phyloP scores from a whole-genome alignment of 441 rosid genomes.

The Populus hybrid region DNA sequence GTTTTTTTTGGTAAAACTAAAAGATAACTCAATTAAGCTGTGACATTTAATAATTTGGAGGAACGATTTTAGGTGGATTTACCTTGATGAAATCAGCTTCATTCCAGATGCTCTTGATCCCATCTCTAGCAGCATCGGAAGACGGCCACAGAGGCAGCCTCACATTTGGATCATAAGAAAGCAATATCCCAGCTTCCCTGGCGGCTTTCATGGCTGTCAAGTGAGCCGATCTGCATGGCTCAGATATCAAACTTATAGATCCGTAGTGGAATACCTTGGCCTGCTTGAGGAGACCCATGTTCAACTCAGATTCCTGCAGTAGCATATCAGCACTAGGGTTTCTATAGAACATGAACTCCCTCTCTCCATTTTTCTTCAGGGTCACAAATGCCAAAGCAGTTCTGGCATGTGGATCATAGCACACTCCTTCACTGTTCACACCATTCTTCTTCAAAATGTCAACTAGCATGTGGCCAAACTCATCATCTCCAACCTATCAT shows the following conservation, averaged over 20 bases:
- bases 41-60: neutral
- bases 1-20: too few species aligned
- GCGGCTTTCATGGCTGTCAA: slow-evolving; percentile 76
- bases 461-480: slow-evolving; percentile 75
- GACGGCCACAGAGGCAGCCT: slow-evolving; percentile 75
- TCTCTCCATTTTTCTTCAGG: slow-evolving; percentile 54
- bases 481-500: slow-evolving; percentile 65
- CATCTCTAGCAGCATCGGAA: slow-evolving; percentile 46
- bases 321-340: slow-evolving; percentile 85
- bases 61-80: neutral
- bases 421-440: slow-evolving; percentile 55
- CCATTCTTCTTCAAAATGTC: slow-evolving; percentile 53
- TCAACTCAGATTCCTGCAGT: slow-evolving; percentile 58
- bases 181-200: slow-evolving; percentile 48
- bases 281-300: slow-evolving; percentile 46
- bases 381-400: slow-evolving; percentile 81
- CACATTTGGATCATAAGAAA: slow-evolving; percentile 71
- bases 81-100: slow-evolving; percentile 65
- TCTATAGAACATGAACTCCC: slow-evolving; percentile 77
- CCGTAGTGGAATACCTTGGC: slow-evolving; percentile 73
- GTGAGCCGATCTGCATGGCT: slow-evolving; percentile 70
- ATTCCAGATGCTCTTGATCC: slow-evolving; percentile 66
- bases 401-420: slow-evolving; percentile 57
- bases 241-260: slow-evolving; percentile 67
- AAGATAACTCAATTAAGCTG: too few species aligned